A percentile compares a stretch with the other conserved stretches of the same genome.
These are phyloP conservation scores for Brassica juncea DNA, from an alignment of 345 rosid species.

Conservation along the genomic window DNA sequence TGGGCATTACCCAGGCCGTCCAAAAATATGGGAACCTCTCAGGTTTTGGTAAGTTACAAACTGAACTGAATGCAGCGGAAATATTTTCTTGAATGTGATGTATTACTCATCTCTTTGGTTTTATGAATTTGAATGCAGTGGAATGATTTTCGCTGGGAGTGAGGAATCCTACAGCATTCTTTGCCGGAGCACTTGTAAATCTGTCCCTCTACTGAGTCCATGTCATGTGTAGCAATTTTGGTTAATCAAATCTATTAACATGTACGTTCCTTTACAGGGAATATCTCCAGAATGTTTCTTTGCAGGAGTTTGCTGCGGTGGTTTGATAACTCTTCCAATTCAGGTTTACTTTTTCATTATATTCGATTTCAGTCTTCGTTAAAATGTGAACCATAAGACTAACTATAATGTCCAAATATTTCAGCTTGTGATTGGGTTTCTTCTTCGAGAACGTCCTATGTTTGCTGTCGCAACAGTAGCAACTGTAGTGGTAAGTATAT, in stretches of 20 bases:
- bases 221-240: neutral
- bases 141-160: conserved; percentile 84
- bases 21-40: conserved; percentile 77
- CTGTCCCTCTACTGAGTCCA: neutral
- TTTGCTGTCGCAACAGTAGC: conserved; percentile 81
- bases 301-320: conserved; percentile 93
- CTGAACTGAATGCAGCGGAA: neutral
- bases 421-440: conserved; percentile 73
- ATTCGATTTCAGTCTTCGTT: neutral
- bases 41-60: conserved; percentile 68
- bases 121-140: conserved; percentile 49
- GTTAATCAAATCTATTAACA: neutral
- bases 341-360: conserved; percentile 49
- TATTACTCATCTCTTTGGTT: neutral
- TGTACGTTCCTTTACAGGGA: conserved; percentile 50
- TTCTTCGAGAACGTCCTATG: conserved; percentile 70
- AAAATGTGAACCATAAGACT: neutral
- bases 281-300: conserved; percentile 82
- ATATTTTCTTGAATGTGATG: neutral
- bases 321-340: conserved; percentile 81
- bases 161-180: conserved; percentile 86
- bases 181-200: conserved; percentile 81
- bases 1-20: conserved; percentile 52
- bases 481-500: conserved; percentile 62
- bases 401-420: conserved; percentile 6